Evolutionary conservation across 495 filamentous ascomycete genomes (phyloP).

Genomic region (Filosporella fistucella): DNA sequence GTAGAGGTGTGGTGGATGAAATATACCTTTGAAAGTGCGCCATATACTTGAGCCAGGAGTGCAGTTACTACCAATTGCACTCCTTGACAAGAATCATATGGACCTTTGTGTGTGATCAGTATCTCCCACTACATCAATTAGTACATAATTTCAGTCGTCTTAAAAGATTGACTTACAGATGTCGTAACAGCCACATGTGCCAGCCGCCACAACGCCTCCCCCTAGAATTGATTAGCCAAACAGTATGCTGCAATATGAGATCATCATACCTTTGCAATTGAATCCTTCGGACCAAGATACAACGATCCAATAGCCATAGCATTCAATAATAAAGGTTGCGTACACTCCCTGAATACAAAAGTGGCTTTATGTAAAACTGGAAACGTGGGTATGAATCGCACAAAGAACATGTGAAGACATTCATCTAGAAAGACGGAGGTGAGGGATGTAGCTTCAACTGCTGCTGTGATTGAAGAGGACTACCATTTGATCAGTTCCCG

Average conservation of each 20-base stretch:
- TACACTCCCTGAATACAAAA: slow-evolving; percentile 45
- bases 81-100: slow-evolving; percentile 40
- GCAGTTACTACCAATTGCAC: slow-evolving; percentile 45
- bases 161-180: slow-evolving; percentile 26
- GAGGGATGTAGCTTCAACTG: slow-evolving; percentile 40
- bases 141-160: not conserved
- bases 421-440: slow-evolving; percentile 46
- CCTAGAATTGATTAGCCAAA: slow-evolving; percentile 19
- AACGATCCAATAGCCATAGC: slow-evolving; percentile 46
- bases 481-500: not conserved
- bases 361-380: slow-evolving; percentile 43
- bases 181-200: slow-evolving; percentile 45
- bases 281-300: slow-evolving; percentile 41
- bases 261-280: slow-evolving; percentile 32
- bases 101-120: slow-evolving; percentile 40
- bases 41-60: slow-evolving; percentile 42
- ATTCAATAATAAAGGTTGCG: slow-evolving; percentile 40
- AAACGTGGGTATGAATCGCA: slow-evolving; percentile 44
- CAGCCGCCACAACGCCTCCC: slow-evolving; percentile 42
- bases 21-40: slow-evolving; percentile 37
- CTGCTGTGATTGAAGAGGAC: slow-evolving; percentile 42
- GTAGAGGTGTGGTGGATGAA: not conserved
- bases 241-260: not conserved
- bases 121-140: slow-evolving; percentile 35
- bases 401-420: slow-evolving; percentile 48